Evolutionary conservation across 2,329 filamentous ascomycete genomes (phyloP), one percentile per base, ranked within the genome.

Genomic region (Xylaria sp.): DNA sequence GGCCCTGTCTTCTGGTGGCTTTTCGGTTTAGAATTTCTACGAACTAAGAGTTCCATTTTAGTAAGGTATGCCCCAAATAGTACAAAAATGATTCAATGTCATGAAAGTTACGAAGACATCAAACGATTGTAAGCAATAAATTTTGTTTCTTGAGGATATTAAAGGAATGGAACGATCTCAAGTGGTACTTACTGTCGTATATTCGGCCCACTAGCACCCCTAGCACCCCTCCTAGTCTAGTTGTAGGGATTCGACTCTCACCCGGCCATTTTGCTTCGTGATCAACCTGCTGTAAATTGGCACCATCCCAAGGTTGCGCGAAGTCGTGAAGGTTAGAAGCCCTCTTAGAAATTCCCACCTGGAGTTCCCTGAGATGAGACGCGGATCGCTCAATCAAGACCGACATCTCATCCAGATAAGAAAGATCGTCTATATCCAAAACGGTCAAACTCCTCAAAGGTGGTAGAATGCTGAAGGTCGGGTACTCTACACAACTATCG

Each of bases 401-500:
- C 63, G 91, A 91, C 87, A 96, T 91, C 80, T 96, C 93, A 76
- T 95, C 92, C 44, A 95, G 81, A 78, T 96, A 96, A 32, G 90
- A 87, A n/a, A 93, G 81, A 76, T 95, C 92, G 75, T 96, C 93
- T 68, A 96, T 92, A 73, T 96, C 91, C 50, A 96, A 83, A 1
- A 94, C 93, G 60, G 88, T 92, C 67, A 96, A 79, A 72, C 90
- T 93, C 78, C 90, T 92, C 61, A 96, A 80, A 0, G 92, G 86
- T 10, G 92, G 92, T 8, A 97, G 83, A 10, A 93, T 88, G 53
- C 92, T 95, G 74, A 96, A 92, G 1, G 91, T 93, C 0, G 93
- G 93, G 73, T 92, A 91, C 79, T 95, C 92, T 29, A 93, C 90
- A 62, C 87, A 84, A 72, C 84, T 85, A 65, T 87, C 84, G 32